These are phyloP conservation scores for Castanea mollissima DNA, from an alignment of 306 rosid species.

Conservation along the genomic window DNA sequence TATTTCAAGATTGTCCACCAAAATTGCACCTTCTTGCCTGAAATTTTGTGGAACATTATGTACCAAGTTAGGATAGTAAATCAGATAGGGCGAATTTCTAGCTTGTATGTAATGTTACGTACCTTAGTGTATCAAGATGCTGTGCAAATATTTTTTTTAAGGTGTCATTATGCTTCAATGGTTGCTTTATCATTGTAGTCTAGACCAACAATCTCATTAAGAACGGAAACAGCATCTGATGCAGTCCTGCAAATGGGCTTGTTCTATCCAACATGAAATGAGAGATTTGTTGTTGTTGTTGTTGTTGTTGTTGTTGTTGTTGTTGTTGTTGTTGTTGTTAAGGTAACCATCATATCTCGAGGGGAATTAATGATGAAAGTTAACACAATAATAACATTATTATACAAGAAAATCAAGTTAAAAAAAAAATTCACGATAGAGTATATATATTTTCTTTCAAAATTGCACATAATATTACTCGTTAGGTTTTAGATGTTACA, in stretches of 20 bases:
- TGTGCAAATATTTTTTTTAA: slow-evolving; percentile 11
- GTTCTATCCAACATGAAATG: slow-evolving; percentile 1
- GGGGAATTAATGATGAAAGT: too few relatives aligned
- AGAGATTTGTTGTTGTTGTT: too few relatives aligned
- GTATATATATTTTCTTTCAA: too few relatives aligned
- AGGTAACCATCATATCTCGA: too few relatives aligned
- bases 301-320: too few relatives aligned
- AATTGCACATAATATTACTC: too few relatives aligned
- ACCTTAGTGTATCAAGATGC: slow-evolving; percentile 26
- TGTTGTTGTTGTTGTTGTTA: too few relatives aligned
- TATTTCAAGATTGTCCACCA: slow-evolving; percentile 30
- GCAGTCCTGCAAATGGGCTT: slow-evolving; percentile 48
- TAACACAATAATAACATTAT: too few relatives aligned
- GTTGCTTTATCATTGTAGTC: slow-evolving; percentile 33
- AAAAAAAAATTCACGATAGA: too few relatives aligned
- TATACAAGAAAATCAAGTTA: too few relatives aligned
- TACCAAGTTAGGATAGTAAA: background rate
- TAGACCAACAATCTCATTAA: slow-evolving; percentile 42
- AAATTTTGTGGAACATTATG: background rate
- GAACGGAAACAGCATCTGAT: slow-evolving; percentile 42
- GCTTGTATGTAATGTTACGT: background rate
- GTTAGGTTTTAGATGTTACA: too few relatives aligned
- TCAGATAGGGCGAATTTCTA: background rate
- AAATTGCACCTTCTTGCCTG: slow-evolving; percentile 29
- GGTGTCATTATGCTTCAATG: slow-evolving; percentile 10